Base-by-base conservation (phyloP, 345 rosid genomes). In the Populus euphratica region DNA sequence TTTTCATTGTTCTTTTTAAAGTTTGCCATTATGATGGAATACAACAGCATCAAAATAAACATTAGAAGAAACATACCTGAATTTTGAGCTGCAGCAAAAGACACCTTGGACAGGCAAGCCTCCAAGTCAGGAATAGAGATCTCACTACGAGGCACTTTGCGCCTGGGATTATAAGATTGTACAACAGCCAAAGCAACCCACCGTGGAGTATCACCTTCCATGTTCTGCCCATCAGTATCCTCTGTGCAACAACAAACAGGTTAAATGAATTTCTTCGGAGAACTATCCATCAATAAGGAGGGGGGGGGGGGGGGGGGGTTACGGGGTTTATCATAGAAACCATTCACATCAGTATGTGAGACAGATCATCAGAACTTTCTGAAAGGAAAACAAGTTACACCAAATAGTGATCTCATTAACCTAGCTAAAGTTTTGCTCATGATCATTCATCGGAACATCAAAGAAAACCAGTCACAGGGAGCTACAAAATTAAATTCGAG, bases 101-200 rank as follows among this genome's bases (percentile, higher is more conserved):
- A 85, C 4, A 77, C 95, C 85, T 94, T 94, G 36, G 87, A 86
- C 59, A 94, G 76, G 87, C 97, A 92, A 77, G 70, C 72, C 79
- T 94, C 98, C 84, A 94, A 80, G 72, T 90, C 91, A 83, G 91
- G 88, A 76, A 90, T 83, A 65, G 94, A 88, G 77, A 92, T 87
- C 72, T 72, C 81, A 70, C 94, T 87, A 38, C 97, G 93, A 8
- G 93, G 90, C 68, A 87, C 86, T 84, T 88, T 94, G 59, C 92
- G 88, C 80, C 90, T 87, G 29, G 92, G 87, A 79, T 87, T 90
- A 70, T 89, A 90, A 8, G 96, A 88, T 76, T 94, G 98, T 44
- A 90, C 87, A 77, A 92, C 92, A 79, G 90, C 96, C 75, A 94
- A 85, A 81, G 89, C 96, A 68, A 90, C 94, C 97, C 96, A 90